Evolutionary conservation across 495 filamentous ascomycete species (phyloP), one percentile per base, ranked within the genome.

Genomic region (Echria macrotheca): DNA sequence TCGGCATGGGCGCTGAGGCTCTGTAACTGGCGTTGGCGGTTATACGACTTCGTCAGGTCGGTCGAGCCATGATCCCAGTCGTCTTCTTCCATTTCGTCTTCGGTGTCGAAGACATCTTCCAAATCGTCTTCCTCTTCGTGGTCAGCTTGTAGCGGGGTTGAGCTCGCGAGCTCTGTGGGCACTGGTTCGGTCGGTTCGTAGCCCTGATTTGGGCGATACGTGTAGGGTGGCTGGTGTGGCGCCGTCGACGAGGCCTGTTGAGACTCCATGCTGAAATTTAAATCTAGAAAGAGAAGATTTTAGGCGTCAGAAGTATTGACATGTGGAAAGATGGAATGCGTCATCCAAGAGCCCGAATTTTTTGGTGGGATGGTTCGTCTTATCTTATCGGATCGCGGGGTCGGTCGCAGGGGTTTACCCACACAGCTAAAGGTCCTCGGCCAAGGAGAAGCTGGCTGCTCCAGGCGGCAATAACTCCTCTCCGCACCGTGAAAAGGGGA

Each of bases 31-130:
- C 81, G 76, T 60, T 93, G 88, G 47, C 91, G 87, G 65, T 96
- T 98, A 72, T 95, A 96, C 21, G 82, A 80, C 67, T 95, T 94
- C 31, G 89, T 88, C 33, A 89, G 78, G 62, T 96, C 87, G 28
- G 73, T 67, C 47, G 86, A 80, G 1, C 80, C 78, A 37, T 76
- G 72, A 29, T 83, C 78, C 4, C 81, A 59, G 42, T 79, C 75
- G n/a, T 79, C 70, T 17, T 79, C 72, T 2, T 84, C 82, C 3
- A 72, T 56, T 17, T 69, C 69, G 36, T 68, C 66, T 15, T 44
- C 57, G 40, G 40, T 52, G 33, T 58, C 44, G 47, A 56, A 57
- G 9, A 58, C 45, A 26, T 81, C 81, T 10, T 76, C 69, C 9
- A 71, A 60, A 19, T 68, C 66, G 19, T 68, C 64, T 29, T 70